Percentiles rank a stretch among this genome's conserved stretches.
Conservation (phyloP, 805 yeast genomes). For the Saccharomycopsis malanga region DNA sequence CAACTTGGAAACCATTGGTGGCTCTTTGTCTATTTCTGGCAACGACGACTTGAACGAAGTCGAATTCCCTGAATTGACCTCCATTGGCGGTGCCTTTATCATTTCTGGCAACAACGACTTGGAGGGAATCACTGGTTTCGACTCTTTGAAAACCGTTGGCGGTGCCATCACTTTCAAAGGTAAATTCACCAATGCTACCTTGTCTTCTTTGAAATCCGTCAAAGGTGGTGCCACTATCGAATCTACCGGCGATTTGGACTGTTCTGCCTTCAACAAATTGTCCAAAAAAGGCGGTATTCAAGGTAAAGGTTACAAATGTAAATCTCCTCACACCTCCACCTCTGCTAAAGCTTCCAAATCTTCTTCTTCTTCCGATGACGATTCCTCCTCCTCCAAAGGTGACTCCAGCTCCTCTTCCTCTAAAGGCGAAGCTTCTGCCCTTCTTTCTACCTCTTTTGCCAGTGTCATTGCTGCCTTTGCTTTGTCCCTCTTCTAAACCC, state of each 20-base stretch:
- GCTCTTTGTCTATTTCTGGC: constrained; percentile 65
- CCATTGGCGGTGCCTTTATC: constrained; percentile 90
- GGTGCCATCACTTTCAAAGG: constrained; percentile 87
- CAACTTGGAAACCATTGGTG: constrained; percentile 60
- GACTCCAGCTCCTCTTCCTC: constrained; percentile 29
- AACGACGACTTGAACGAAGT: constrained; percentile 67
- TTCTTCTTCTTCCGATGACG: constrained; percentile 27
- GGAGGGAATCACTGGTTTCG: constrained; percentile 62
- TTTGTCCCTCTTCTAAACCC: constrained; percentile 45
- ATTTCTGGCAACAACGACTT: constrained; percentile 79
- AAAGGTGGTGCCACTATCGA: constrained; percentile 88
- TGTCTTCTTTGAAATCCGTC: constrained; percentile 67
- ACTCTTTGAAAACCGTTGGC: constrained; percentile 61
- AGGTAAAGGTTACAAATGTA: constrained; percentile 82
- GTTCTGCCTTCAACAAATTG: constrained; percentile 65
- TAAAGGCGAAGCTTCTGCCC: constrained; percentile 29
- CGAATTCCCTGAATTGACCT: constrained; percentile 61
- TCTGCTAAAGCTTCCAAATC: constrained; percentile 33
- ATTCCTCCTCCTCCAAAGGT: constrained; percentile 34
- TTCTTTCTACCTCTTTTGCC: constrained; percentile 36
- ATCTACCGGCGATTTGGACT: constrained; percentile 72
- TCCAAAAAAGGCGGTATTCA: constrained; percentile 76
- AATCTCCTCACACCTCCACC: constrained; percentile 50
- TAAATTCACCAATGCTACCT: constrained; percentile 70
- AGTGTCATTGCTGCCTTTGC: constrained; percentile 45